Evolutionary conservation across 2,329 filamentous ascomycete species (phyloP).

Genomic region (Colletotrichum somersetense): DNA sequence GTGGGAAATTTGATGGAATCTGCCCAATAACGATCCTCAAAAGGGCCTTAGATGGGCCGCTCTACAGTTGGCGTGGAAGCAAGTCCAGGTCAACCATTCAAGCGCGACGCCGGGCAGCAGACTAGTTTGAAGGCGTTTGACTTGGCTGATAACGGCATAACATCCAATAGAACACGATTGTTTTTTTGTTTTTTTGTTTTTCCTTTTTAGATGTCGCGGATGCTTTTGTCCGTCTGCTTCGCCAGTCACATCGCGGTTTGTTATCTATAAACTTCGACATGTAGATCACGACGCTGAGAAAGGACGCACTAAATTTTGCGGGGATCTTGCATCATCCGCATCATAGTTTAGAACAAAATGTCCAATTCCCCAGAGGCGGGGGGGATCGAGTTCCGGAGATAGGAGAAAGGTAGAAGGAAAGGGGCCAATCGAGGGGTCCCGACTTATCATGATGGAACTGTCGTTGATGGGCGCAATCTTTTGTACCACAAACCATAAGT

Average conservation of each 20-base stretch:
- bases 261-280: slow-evolving; percentile 14
- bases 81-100: too few species aligned
- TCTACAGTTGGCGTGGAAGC: background rate
- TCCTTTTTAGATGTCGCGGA: background rate
- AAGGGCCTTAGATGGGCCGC: background rate
- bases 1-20: background rate
- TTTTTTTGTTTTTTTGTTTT: too few species aligned
- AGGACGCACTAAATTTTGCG: slow-evolving; percentile 12
- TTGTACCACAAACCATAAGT: background rate
- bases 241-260: slow-evolving; percentile 8
- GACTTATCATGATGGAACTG: slow-evolving; percentile 3
- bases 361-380: background rate
- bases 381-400: background rate
- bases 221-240: background rate
- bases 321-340: slow-evolving; percentile 3
- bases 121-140: background rate
- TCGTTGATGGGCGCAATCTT: background rate
- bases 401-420: background rate
- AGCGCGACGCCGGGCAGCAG: background rate
- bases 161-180: background rate
- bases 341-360: background rate
- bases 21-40: background rate
- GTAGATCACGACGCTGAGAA: slow-evolving; percentile 21
- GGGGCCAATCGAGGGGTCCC: slow-evolving; percentile 1
- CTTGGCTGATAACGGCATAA: background rate